These are phyloP conservation scores for Cordyceps militaris DNA, from an alignment of 2,329 filamentous ascomycete genomes.

Conservation along the genomic window DNA sequence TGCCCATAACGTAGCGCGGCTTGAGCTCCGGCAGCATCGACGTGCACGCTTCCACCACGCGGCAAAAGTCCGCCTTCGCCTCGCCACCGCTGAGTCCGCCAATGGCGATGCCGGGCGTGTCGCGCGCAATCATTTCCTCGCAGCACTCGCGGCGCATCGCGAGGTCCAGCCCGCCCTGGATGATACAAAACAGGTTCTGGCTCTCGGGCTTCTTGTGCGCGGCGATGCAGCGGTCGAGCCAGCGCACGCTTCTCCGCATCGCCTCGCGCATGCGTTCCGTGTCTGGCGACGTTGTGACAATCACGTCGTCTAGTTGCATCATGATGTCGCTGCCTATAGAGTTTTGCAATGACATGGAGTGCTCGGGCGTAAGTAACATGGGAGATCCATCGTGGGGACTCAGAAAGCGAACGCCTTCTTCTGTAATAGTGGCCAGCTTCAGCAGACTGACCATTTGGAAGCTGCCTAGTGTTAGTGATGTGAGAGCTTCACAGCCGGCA, in stretches of 20 bases:
- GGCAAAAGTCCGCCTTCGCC: conserved; percentile 87
- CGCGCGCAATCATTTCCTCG: conserved; percentile 74
- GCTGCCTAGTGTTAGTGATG: conserved; percentile 39
- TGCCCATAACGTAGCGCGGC: conserved; percentile 98
- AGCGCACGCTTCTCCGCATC: conserved; percentile 89
- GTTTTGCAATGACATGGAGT: conserved; percentile 93
- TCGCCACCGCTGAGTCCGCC: conserved; percentile 92
- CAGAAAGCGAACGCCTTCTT: conserved; percentile 92
- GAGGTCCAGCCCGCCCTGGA: conserved; percentile 88
- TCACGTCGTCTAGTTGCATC: conserved; percentile 98
- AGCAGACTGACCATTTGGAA: conserved; percentile 99
- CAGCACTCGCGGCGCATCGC: conserved; percentile 81
- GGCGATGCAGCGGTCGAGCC: conserved; percentile 90
- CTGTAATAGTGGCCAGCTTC: conserved; percentile 86
- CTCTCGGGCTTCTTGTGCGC: conserved; percentile 75
- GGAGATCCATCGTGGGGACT: conserved; percentile 91
- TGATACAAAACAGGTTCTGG: conserved; percentile 97
- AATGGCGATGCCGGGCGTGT: conserved; percentile 95
- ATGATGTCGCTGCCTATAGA: conserved; percentile 98
- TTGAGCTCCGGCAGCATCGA: conserved; percentile 78
- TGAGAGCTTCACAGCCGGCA: conserved; percentile 15
- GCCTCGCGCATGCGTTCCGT: conserved; percentile 81
- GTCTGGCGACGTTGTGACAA: conserved; percentile 92
- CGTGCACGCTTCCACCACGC: conserved; percentile 83
- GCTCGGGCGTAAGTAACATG: conserved; percentile 95